Base-by-base conservation (phyloP, 148 eudicot genomes). In the Vaccinium darrowii region DNA sequence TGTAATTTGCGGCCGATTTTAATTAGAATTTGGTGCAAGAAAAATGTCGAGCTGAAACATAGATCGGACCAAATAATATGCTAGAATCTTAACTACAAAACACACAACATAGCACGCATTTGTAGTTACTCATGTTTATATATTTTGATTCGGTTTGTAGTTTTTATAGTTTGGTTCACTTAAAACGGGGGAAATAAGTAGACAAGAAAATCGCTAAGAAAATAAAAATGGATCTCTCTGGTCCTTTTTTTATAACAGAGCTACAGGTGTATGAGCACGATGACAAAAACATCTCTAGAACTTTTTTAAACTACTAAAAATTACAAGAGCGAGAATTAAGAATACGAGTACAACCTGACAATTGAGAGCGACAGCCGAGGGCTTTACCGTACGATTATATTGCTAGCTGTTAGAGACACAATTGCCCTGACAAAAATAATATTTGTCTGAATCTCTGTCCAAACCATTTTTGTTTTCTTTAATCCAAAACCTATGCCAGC, bases 401-500 rank as follows among this genome's bases (percentile, higher is more conserved):
- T 56, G 7, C 60, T 56, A 56, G 1, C 6, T 43, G 19, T 18
- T 56, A 56, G 15, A n/a, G 11, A 62, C 69, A 62, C 69, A 62
- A 62, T 1, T 62, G 12, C 4, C 25, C 25, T 1, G 1, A 21
- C 69, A 62, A 62, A 62, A 21, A 21, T 62, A n/a, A n/a, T n/a
- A n/a, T 11, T 9, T 7, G 69, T 10, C 8, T 4, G 3, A 3
- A 62, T 62, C 2, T 16, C 7, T 16, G 62, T 18, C 62, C n/a
- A 57, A 18, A 57, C 62, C n/a, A 7, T 60, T 2, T 19, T 65
- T 9, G n/a, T 80, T 47, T 43, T 67, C 36, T 87, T 82, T 76
- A 23, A 83, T 84, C 86, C 90, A 78, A 54, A 85, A 80, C 54
- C 89, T 81, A 87, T 81, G 86, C 78, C 80, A 52, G 86, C 80